Percentiles rank a stretch among this genome's conserved stretches.
These are phyloP conservation scores for Parsonsia alboflavescens DNA, from an alignment of 257 asterid species.

Conservation along the genomic window DNA sequence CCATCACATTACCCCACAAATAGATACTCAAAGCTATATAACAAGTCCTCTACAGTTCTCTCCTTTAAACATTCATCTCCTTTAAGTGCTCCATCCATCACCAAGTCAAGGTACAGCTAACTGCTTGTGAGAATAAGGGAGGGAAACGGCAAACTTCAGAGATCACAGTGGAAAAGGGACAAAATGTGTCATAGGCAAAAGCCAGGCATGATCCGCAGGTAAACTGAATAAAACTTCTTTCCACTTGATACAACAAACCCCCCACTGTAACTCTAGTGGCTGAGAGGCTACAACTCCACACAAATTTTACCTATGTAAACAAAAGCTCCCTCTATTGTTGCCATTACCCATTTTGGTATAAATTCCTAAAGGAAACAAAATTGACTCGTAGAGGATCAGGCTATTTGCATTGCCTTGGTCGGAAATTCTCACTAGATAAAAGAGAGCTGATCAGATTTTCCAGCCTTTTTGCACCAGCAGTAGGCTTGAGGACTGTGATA, in stretches of 20 bases:
- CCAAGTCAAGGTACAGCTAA: neutral
- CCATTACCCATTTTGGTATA: constrained; percentile 3
- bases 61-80: neutral
- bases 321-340: neutral
- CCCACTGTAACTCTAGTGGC: neutral
- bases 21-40: neutral
- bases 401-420: constrained; percentile 78
- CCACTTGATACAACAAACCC: neutral
- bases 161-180: neutral
- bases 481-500: constrained; percentile 57
- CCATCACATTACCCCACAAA: neutral
- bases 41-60: neutral
- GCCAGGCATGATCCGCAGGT: neutral
- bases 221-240: neutral
- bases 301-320: neutral
- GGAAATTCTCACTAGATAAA: constrained; percentile 54
- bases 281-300: neutral
- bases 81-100: neutral
- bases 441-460: constrained; percentile 57
- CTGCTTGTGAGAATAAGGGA: neutral
- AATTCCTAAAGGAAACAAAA: constrained; percentile 5
- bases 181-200: neutral
- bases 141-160: neutral
- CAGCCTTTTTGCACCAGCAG: constrained; percentile 73
- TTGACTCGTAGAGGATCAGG: constrained; percentile 7